Percentiles rank a stretch among this genome's conserved stretches.
Evolutionary conservation across 1,284 basidiomycete genomes (phyloP).

Genomic region (Coniophora puteana): DNA sequence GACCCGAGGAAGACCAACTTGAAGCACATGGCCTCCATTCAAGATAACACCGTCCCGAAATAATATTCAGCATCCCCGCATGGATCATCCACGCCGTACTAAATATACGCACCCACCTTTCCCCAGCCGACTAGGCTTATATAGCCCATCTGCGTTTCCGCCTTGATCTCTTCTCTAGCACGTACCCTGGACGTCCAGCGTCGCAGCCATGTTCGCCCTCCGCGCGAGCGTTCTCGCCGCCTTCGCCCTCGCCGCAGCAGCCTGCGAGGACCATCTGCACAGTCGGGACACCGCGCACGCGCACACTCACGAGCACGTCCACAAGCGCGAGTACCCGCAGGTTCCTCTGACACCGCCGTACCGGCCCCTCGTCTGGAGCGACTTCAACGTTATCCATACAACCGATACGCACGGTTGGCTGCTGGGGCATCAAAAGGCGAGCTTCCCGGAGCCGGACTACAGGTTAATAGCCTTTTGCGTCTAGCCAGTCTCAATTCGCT

Average conservation of each 20-base stretch:
- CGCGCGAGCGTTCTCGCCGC: slow-evolving; percentile 11
- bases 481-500: too few relatives aligned
- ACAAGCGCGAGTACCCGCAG: slow-evolving; percentile 41
- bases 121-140: too few relatives aligned
- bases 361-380: slow-evolving; percentile 68
- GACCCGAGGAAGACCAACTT: too few relatives aligned
- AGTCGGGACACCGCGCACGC: slow-evolving; percentile 4
- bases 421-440: slow-evolving; percentile 67
- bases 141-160: too few relatives aligned
- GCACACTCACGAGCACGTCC: slow-evolving; percentile 28
- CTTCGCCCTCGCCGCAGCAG: slow-evolving; percentile 11
- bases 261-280: slow-evolving; percentile 18
- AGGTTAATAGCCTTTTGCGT: slow-evolving; percentile 37
- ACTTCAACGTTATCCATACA: slow-evolving; percentile 73
- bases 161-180: too few relatives aligned
- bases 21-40: too few relatives aligned
- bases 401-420: slow-evolving; percentile 84
- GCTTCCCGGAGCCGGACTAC: slow-evolving; percentile 74
- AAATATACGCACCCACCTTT: too few relatives aligned
- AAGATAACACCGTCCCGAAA: too few relatives aligned
- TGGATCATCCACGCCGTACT: too few relatives aligned
- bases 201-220: neutral
- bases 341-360: slow-evolving; percentile 50
- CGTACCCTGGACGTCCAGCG: too few relatives aligned
- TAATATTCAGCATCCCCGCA: too few relatives aligned